Percentiles rank a stretch among this genome's conserved stretches.
These are phyloP conservation scores for Zygosaccharomyces bailii DNA, from an alignment of 805 yeast species.

Conservation along the genomic window DNA sequence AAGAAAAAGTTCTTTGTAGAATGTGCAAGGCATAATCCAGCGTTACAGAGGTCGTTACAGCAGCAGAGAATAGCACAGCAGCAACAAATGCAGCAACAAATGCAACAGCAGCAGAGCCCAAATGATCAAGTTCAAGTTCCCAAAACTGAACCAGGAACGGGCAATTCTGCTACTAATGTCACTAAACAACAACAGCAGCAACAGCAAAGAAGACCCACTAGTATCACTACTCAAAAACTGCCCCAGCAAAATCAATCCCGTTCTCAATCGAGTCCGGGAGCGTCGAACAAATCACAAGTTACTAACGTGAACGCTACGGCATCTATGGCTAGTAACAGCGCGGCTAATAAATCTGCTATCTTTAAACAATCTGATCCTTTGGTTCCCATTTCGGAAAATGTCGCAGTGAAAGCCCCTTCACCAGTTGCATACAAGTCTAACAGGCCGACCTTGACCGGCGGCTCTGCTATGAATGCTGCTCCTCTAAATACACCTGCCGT, in stretches of 20 bases:
- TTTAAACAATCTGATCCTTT: constrained; percentile 50
- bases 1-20: constrained; percentile 35
- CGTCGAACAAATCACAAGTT: constrained; percentile 36
- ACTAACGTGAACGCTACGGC: constrained; percentile 52
- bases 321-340: constrained; percentile 32
- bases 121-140: constrained; percentile 20
- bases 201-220: constrained; percentile 14
- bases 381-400: constrained; percentile 66
- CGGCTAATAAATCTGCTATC: constrained; percentile 29
- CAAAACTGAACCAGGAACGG: constrained; percentile 11
- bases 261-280: constrained; percentile 22
- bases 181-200: constrained; percentile 20
- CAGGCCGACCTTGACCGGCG: constrained; percentile 82
- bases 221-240: constrained; percentile 14
- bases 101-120: constrained; percentile 25
- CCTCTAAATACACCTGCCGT: constrained; percentile 73
- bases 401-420: constrained; percentile 61
- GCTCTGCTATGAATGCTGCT: constrained; percentile 69
- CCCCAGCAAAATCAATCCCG: constrained; percentile 19
- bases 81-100: constrained; percentile 21
- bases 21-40: constrained; percentile 35
- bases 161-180: neutral
- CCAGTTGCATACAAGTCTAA: constrained; percentile 64
- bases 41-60: constrained; percentile 31
- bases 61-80: constrained; percentile 22